Evolutionary conservation across 176 grass and related monocot genomes (phyloP), one percentile per base, ranked within the genome.

Genomic region (Luzula sylvatica): DNA sequence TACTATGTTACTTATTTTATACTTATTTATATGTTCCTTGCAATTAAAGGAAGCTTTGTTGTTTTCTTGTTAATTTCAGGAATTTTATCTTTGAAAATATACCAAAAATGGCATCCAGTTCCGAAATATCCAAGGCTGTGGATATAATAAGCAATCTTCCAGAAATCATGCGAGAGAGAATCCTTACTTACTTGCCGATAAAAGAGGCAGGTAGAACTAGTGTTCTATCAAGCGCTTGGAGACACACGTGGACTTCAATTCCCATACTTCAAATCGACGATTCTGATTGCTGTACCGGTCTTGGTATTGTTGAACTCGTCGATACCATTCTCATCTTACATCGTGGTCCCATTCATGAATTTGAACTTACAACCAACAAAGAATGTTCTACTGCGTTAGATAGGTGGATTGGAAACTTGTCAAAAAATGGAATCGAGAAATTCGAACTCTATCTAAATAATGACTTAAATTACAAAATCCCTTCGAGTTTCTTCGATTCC

Each of bases 111-210:
- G n/a, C n/a, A n/a, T n/a, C n/a, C n/a, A n/a, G n/a, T n/a, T n/a
- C n/a, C n/a, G n/a, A n/a, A n/a, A n/a, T n/a, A n/a, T n/a, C n/a
- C n/a, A n/a, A n/a, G n/a, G n/a, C n/a, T n/a, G n/a, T n/a, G n/a
- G 75, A 78, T 70, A 41, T 69, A 38, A 84, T 84, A 45, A 78
- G 81, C 58, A 50, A 49, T 44, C 38, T 79, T 48, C 81, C 70
- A 1, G 26, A 68, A 12, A 40, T 23, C 47, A 35, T 84, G 23
- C 63, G 65, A 74, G 65, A 84, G 45, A 66, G 60, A 65, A 75
- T 84, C 40, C 46, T 84, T 8, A 26, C 60, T 0, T 40, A 50
- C 69, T 61, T 84, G 20, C 58, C 70, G 50, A 53, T 84, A 32
- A 84, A 70, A 74, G 65, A 79, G 50, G 75, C 40, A 11, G 52